Evolutionary conservation across 2,329 filamentous ascomycete species (phyloP), one percentile per base, ranked within the genome.

Genomic region (Diaporthe humulicola): DNA sequence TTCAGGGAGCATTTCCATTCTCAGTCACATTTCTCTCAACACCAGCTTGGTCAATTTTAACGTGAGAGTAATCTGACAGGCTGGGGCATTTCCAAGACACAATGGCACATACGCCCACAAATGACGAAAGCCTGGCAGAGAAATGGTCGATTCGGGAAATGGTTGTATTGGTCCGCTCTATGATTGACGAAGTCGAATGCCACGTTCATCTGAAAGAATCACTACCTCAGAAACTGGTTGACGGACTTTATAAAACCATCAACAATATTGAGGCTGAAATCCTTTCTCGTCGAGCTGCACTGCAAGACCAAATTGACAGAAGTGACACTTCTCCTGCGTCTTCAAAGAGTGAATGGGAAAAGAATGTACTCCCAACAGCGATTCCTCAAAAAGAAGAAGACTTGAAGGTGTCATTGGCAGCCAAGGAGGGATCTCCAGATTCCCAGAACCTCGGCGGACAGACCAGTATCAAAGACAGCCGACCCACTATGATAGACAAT

Each of bases 121-220:
- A 14, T 8, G 45, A 40, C 33, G 33, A 28, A 6, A 2, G 6
- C 14, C 22, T 69, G 17, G 48, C n/a, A 7, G 33, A 1, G 25
- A 36, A 28, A 12, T 36, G 30, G 45, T 40, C 64, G 1, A 40
- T 69, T 22, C 7, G n/a, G 1, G 22, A 69, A 2, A 22, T 40
- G 14, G 1, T 22, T 1, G 2, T 1, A 0, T 3, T 19, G 2
- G 64, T 36, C 17, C 22, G n/a, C 6, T 19, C 14, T 4, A 5
- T 54, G 33, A 69, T 54, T 1, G 6, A 54, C 9, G 33, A 69
- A 6, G 45, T 38, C 7, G 64, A 69, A 40, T 4, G 17, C 9
- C n/a, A 19, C n/a, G 33, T 69, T 14, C 30, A 54, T 12, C 33
- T 40, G 7, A 50, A 19, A 19, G 15, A 38, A 52, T 3, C 14